These are phyloP conservation scores for Alnus rubra DNA, from an alignment of 306 rosid species.

Conservation along the genomic window DNA sequence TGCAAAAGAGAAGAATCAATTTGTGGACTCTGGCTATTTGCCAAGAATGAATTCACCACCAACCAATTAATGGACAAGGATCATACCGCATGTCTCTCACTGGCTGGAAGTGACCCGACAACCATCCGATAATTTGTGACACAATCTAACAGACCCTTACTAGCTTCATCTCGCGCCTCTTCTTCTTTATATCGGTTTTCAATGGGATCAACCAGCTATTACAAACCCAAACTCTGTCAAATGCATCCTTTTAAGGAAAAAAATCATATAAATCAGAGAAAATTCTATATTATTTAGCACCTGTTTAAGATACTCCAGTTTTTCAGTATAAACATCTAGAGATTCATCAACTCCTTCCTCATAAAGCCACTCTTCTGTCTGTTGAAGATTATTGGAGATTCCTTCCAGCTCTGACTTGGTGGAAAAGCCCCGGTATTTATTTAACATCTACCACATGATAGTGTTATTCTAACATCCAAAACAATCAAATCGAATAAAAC, in stretches of 20 bases:
- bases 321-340: not conserved
- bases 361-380: constrained; percentile 8
- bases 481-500: not conserved
- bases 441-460: not conserved
- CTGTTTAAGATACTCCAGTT: constrained; percentile 1
- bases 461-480: not conserved
- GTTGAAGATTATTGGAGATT: not conserved
- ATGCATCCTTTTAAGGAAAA: not conserved
- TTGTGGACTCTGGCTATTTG: not conserved
- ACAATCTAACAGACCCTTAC: not conserved
- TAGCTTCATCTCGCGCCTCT: not conserved
- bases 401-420: not conserved
- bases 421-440: not conserved
- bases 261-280: not conserved
- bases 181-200: constrained; percentile 4
- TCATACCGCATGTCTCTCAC: not conserved
- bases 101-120: not conserved
- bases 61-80: not conserved
- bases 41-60: not conserved
- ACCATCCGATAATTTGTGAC: not conserved
- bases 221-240: not conserved
- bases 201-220: constrained; percentile 10
- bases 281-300: not conserved
- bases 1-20: not conserved
- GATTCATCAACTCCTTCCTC: constrained; percentile 9